phyloP scores from a whole-genome alignment of 169 alveolate species.

The Plasmodium billcollinsi region DNA sequence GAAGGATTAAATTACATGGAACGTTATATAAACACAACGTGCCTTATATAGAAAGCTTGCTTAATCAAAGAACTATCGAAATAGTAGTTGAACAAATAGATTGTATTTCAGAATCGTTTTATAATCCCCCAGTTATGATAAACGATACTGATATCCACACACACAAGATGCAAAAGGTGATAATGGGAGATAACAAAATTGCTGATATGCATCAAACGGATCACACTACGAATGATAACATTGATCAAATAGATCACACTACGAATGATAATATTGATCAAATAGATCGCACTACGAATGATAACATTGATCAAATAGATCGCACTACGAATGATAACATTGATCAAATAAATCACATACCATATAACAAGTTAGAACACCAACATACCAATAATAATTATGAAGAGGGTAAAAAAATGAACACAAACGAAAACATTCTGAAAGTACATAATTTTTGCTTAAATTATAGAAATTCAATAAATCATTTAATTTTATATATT shows the following conservation, averaged over 20 bases:
- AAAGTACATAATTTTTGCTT: slow-evolving; percentile 6
- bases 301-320: no score
- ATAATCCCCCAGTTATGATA: not conserved
- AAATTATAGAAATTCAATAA: slow-evolving; percentile 21
- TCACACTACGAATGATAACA: not conserved
- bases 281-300: no score
- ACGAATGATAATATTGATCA: not conserved
- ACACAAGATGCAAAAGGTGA: no score
- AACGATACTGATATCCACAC: slow-evolving; percentile 10
- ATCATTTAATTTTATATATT: slow-evolving; percentile 25
- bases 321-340: no score
- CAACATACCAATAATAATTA: not conserved
- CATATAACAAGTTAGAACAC: no score
- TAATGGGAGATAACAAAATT: not conserved
- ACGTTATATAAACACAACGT: not conserved
- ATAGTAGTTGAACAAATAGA: not conserved
- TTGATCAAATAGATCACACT: not conserved
- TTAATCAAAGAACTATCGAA: slow-evolving; percentile 26
- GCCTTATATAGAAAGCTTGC: slow-evolving; percentile 42
- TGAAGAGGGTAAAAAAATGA: not conserved
- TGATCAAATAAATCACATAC: no score
- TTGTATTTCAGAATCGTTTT: slow-evolving; percentile 35
- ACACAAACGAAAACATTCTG: slow-evolving; percentile 16
- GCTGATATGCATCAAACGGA: not conserved
- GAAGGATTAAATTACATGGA: slow-evolving; percentile 33